phyloP scores from a whole-genome alignment of 2,329 filamentous ascomycete genomes.

The Aspergillus sp. region DNA sequence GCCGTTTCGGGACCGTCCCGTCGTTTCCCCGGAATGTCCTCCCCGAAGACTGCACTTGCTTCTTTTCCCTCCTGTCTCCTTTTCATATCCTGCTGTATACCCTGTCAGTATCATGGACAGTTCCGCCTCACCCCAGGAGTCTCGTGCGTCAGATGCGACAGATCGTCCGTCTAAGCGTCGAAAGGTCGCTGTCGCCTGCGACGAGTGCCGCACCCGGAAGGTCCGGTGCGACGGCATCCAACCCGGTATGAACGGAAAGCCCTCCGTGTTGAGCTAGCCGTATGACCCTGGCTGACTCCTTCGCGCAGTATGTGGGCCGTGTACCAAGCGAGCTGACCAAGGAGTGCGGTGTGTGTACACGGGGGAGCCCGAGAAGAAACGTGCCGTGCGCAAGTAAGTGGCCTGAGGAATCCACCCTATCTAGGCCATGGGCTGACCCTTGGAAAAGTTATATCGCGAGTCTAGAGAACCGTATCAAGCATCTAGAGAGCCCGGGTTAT shows the following conservation, averaged over 20 bases:
- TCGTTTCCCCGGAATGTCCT: too few relatives aligned
- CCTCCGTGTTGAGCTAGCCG: background rate
- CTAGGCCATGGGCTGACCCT: background rate
- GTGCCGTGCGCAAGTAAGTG: slow-evolving; percentile 21
- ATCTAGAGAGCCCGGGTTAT: slow-evolving; percentile 18
- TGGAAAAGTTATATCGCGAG: slow-evolving; percentile 25
- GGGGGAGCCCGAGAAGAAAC: slow-evolving; percentile 27
- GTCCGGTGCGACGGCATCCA: slow-evolving; percentile 19
- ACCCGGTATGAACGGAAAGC: slow-evolving; percentile 8
- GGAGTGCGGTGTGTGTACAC: slow-evolving; percentile 24
- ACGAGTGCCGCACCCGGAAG: slow-evolving; percentile 18
- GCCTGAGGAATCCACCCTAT: background rate
- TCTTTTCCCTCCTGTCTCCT: background rate
- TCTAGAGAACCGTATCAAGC: slow-evolving; percentile 25
- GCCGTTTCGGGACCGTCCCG: background rate
- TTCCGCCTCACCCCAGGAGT: background rate
- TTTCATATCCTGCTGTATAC: background rate
- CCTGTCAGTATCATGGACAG: slow-evolving; percentile 1
- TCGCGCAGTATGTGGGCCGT: slow-evolving; percentile 28
- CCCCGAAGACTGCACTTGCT: background rate
- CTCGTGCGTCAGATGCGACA: background rate
- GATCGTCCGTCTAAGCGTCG: slow-evolving; percentile 13
- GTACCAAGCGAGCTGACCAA: slow-evolving; percentile 18
- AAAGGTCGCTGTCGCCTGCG: slow-evolving; percentile 17
- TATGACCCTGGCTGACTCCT: slow-evolving; percentile 4